Base-by-base conservation (phyloP, 1,284 basidiomycete species). In the Rhodotorula sp. region DNA sequence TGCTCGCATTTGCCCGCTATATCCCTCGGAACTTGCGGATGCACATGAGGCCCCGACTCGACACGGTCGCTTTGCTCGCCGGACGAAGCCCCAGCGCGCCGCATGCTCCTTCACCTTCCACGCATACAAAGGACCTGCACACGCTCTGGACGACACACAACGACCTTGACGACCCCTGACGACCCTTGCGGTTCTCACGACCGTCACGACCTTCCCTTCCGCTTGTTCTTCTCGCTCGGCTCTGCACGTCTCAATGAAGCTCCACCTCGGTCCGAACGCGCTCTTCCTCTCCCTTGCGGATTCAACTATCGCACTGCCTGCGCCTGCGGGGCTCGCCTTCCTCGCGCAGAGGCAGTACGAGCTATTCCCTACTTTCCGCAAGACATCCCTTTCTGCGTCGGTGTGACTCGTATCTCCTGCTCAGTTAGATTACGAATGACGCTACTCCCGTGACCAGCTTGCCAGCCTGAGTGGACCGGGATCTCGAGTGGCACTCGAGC, bases 301-400 rank as follows among this genome's bases (percentile, higher is more conserved):
- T n/a, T 7, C 36, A 11, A n/a, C 55, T 15, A n/a, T 36, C 1
- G 32, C 54, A 13, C n/a, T 36, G 24, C 27, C 55, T 7, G 24
- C 36, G 2, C 24, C n/a, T 0, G 4, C 55, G 24, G 5, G 2
- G 15, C 11, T 27, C 36, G 20, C 24, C 4, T 20, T 15, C 51
- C 39, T 47, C 24, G 30, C 24, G 0, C 0, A 22, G 47, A 32
- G 59, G 13, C 51, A 62, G 15, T 67, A 68, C 34, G 36, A 55
- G 9, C 29, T 44, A 52, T 56, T 15, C 70, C 70, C 0, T 65
- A 66, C 59, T 71, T 71, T n/a, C 66, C 66, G 4, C 1, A 29
- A 7, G 66, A 68, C 2, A 63, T 71, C 20, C 56, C 66, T 6
- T 58, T 56, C 7, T 71, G 70, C 53, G 62, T 59, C 11, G 66